These are phyloP conservation scores for Keqinozyma sinolaborantium DNA, from an alignment of 1,139 yeast species.

Conservation along the genomic window DNA sequence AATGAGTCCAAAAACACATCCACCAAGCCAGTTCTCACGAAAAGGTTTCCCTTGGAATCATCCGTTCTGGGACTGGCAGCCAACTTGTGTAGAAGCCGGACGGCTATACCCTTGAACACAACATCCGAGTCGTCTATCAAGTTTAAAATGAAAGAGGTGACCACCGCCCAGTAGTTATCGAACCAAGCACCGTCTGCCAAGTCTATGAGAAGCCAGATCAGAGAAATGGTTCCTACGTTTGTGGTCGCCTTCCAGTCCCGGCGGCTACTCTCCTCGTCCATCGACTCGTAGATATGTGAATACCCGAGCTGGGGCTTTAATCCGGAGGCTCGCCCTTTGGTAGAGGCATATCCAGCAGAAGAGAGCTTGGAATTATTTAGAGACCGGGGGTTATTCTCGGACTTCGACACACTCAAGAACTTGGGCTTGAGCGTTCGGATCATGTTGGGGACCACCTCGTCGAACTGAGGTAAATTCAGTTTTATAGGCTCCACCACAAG, in stretches of 20 bases:
- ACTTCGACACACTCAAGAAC: background rate
- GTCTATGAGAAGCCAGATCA: background rate
- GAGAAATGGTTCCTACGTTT: background rate
- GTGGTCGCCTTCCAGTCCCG: background rate
- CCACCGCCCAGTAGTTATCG: background rate
- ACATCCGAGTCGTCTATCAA: constrained; percentile 51
- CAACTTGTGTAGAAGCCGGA: constrained; percentile 25
- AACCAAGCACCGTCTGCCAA: background rate
- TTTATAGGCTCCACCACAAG: constrained; percentile 6
- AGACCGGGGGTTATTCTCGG: background rate
- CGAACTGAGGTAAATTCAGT: background rate
- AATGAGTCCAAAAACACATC: constrained; percentile 40
- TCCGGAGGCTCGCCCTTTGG: background rate
- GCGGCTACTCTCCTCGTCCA: background rate
- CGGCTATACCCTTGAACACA: constrained; percentile 40
- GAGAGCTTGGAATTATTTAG: background rate
- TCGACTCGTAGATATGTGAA: background rate
- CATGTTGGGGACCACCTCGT: background rate
- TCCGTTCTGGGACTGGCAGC: constrained; percentile 16
- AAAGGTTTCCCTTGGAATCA: constrained; percentile 8
- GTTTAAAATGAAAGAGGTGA: constrained; percentile 1
- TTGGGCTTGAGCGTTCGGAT: background rate
- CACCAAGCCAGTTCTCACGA: constrained; percentile 37
- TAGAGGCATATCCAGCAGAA: constrained; percentile 3
- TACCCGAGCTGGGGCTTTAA: background rate